A percentile compares a stretch with the other conserved stretches of the same genome.
Conservation (phyloP, 805 yeast species). For the Citeromyces matritensis region DNA sequence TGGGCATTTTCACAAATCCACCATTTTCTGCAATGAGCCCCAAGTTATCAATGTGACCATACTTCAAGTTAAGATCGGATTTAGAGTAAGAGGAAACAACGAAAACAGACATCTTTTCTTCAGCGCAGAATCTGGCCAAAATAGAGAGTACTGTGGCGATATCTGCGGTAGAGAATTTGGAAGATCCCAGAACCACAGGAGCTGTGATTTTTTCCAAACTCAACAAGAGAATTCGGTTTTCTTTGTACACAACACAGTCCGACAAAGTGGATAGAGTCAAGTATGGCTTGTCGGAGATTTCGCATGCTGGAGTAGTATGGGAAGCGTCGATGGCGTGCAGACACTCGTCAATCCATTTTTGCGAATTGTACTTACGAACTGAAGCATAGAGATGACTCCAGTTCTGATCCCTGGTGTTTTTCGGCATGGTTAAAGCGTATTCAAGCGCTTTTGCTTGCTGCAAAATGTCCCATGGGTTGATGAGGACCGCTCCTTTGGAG, state of each 20-base stretch:
- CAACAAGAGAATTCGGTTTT: slow-evolving; percentile 30
- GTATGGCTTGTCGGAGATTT: slow-evolving; percentile 14
- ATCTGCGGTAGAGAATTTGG: slow-evolving; percentile 34
- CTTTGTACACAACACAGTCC: too few species aligned
- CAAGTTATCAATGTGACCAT: slow-evolving; percentile 48
- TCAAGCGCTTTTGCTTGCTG: slow-evolving; percentile 51
- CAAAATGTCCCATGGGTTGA: slow-evolving; percentile 84
- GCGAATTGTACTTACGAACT: slow-evolving; percentile 55
- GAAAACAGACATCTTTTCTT: slow-evolving; percentile 53
- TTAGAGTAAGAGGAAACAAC: slow-evolving; percentile 53
- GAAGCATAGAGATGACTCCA: slow-evolving; percentile 51
- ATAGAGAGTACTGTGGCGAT: slow-evolving; percentile 43
- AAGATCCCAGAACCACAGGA: slow-evolving; percentile 14
- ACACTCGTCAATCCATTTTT: slow-evolving; percentile 55
- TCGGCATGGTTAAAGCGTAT: slow-evolving; percentile 48
- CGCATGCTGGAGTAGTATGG: slow-evolving; percentile 23
- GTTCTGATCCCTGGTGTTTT: slow-evolving; percentile 37
- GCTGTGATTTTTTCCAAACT: slow-evolving; percentile 31
- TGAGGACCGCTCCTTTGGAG: slow-evolving; percentile 51
- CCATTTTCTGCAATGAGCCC: slow-evolving; percentile 91
- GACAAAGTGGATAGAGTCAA: too few species aligned
- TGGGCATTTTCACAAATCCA: slow-evolving; percentile 49
- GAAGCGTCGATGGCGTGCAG: slow-evolving; percentile 31
- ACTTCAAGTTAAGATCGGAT: slow-evolving; percentile 50
- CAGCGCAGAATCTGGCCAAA: slow-evolving; percentile 40